Percentiles rank a stretch among this genome's conserved stretches.
phyloP scores from a whole-genome alignment of 1,284 basidiomycete genomes.

The Ceratorhiza oryzae-sativae region DNA sequence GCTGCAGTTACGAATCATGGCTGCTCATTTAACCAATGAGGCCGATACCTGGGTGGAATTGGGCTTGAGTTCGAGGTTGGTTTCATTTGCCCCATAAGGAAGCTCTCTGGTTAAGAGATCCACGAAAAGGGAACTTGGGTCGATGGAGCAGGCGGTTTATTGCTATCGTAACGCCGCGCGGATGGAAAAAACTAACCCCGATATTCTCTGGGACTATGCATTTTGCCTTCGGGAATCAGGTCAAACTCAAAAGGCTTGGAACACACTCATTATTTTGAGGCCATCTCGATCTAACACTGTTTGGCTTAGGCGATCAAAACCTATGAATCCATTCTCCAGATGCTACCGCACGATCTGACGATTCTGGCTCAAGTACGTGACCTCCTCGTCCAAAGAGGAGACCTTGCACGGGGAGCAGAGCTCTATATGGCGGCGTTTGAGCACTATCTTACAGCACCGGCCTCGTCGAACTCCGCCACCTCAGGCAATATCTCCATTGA shows the following conservation, averaged over 20 bases:
- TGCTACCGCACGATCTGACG: slow-evolving; percentile 80
- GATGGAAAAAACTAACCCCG: slow-evolving; percentile 80
- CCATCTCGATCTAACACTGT: neutral
- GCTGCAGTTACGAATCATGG: slow-evolving; percentile 87
- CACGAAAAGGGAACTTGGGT: slow-evolving; percentile 65
- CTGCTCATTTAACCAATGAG: slow-evolving; percentile 82
- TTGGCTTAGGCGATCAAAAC: slow-evolving; percentile 72
- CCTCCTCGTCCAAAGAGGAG: slow-evolving; percentile 74
- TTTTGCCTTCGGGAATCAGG: slow-evolving; percentile 79
- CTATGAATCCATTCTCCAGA: slow-evolving; percentile 76
- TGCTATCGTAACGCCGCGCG: slow-evolving; percentile 87
- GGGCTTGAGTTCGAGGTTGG: slow-evolving; percentile 75
- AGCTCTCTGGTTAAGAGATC: neutral
- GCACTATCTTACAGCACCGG: slow-evolving; percentile 52
- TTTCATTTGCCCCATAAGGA: neutral
- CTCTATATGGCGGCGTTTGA: slow-evolving; percentile 68
- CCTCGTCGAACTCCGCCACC: neutral
- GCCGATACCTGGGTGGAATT: slow-evolving; percentile 88
- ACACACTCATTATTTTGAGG: neutral
- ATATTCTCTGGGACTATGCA: slow-evolving; percentile 91
- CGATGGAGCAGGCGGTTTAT: slow-evolving; percentile 87
- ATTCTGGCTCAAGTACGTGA: slow-evolving; percentile 82
- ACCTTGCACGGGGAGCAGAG: slow-evolving; percentile 67
- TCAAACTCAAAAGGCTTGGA: slow-evolving; percentile 67
- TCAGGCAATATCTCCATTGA: slow-evolving; percentile 10